These are phyloP conservation scores for California macrophylla DNA, from an alignment of 441 rosid species.

Conservation along the genomic window DNA sequence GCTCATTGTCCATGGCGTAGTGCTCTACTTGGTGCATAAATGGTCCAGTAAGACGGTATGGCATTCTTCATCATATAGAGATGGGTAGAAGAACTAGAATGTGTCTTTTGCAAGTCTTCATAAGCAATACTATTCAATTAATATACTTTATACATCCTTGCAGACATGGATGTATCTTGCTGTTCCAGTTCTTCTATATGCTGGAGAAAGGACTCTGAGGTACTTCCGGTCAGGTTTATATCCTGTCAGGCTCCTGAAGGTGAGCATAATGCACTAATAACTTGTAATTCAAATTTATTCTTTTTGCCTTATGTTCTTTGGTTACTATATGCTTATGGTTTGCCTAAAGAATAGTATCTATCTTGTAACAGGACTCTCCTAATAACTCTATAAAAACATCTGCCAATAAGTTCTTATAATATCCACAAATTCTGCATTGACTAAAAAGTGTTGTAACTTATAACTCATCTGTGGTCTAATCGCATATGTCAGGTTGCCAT, in stretches of 20 bases:
- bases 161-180: slow-evolving; percentile 97
- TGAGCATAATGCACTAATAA: slow-evolving; percentile 12
- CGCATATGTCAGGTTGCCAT: slow-evolving; percentile 51
- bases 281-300: background rate
- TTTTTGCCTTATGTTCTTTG: background rate
- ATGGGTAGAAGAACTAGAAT: background rate
- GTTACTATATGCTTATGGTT: background rate
- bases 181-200: slow-evolving; percentile 61
- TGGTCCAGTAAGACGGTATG: slow-evolving; percentile 54
- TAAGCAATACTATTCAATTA: background rate
- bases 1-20: slow-evolving; percentile 41
- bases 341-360: background rate
- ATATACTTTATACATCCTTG: background rate
- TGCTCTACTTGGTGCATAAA: slow-evolving; percentile 34
- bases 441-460: background rate
- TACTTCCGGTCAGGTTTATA: slow-evolving; percentile 69
- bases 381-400: no score
- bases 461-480: background rate
- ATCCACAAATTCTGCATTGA: background rate
- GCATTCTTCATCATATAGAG: background rate
- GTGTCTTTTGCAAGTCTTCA: slow-evolving; percentile 7
- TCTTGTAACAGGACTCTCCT: no score
- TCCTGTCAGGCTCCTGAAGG: slow-evolving; percentile 74
- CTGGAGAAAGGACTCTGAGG: slow-evolving; percentile 55
- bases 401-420: no score